phyloP scores from a whole-genome alignment of 306 rosid genomes.

The Sindora glabra region DNA sequence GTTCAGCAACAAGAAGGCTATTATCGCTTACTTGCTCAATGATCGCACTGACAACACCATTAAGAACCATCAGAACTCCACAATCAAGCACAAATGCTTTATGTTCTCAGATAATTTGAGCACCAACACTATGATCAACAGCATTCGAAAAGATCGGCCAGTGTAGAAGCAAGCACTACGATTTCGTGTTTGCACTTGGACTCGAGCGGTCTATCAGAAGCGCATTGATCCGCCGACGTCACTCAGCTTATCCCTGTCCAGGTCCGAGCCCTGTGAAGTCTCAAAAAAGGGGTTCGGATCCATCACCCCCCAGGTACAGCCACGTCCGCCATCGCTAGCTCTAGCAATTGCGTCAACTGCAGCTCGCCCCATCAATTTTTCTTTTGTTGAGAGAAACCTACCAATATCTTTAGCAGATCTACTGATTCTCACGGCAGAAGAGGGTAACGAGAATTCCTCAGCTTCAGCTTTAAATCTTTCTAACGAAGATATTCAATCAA shows the following conservation, averaged over 20 bases:
- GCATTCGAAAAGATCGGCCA: slow-evolving; percentile 62
- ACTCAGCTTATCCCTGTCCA: slow-evolving; percentile 58
- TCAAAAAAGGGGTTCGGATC: slow-evolving; percentile 1
- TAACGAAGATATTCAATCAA: no score
- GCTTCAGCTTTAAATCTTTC: no score
- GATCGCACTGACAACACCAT: slow-evolving; percentile 92
- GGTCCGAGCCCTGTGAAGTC: slow-evolving; percentile 26
- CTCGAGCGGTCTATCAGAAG: slow-evolving; percentile 59
- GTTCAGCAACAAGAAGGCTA: slow-evolving; percentile 82
- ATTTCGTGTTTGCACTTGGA: slow-evolving; percentile 19
- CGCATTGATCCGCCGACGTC: slow-evolving; percentile 66
- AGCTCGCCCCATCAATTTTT: no score
- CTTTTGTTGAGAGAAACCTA: no score
- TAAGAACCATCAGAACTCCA: slow-evolving; percentile 87
- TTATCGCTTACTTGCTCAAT: slow-evolving; percentile 61
- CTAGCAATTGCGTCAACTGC: not conserved
- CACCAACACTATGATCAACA: slow-evolving; percentile 21
- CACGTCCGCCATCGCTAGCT: not conserved
- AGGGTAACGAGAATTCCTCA: no score
- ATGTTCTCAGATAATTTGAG: slow-evolving; percentile 24
- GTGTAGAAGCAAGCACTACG: slow-evolving; percentile 40
- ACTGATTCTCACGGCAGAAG: no score
- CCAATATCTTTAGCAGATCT: no score
- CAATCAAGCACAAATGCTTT: slow-evolving; percentile 68
- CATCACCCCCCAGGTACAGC: not conserved